These are phyloP conservation scores for Trypethelium eluteriae DNA, from an alignment of 495 filamentous ascomycete genomes.

Conservation along the genomic window DNA sequence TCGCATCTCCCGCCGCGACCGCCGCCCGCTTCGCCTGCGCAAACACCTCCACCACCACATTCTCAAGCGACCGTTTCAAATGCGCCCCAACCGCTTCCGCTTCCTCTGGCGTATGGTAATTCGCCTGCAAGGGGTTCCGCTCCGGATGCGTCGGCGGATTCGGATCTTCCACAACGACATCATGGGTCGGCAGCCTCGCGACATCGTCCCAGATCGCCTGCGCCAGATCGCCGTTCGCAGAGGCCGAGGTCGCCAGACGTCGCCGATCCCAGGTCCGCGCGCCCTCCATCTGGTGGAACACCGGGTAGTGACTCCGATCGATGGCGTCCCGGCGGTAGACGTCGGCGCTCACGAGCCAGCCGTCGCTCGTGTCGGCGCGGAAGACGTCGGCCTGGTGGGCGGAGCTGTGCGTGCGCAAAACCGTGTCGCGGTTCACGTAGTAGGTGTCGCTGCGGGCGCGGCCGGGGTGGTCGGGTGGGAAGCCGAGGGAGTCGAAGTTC, in stretches of 20 bases:
- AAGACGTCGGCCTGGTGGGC: constrained; percentile 90
- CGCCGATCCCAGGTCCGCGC: constrained; percentile 79
- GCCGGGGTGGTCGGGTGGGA: constrained; percentile 82
- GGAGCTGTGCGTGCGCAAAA: constrained; percentile 86
- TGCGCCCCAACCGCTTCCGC: constrained; percentile 76
- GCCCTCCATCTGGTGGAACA: constrained; percentile 99
- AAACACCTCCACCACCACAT: constrained; percentile 85
- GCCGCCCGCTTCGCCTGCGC: constrained; percentile 64
- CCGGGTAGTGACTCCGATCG: constrained; percentile 87
- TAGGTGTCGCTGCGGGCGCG: constrained; percentile 86
- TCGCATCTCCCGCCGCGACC: constrained; percentile 42
- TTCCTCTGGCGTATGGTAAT: constrained; percentile 64
- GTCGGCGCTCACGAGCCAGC: constrained; percentile 88
- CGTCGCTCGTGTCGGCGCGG: constrained; percentile 56
- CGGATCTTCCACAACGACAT: constrained; percentile 71
- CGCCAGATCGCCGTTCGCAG: constrained; percentile 42
- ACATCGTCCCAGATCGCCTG: constrained; percentile 47
- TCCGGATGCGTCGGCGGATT: constrained; percentile 72
- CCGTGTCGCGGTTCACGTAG: constrained; percentile 78
- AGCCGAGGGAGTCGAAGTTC: constrained; percentile 95
- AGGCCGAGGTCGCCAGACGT: constrained; percentile 32
- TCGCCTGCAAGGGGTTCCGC: constrained; percentile 72
- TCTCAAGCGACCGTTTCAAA: constrained; percentile 81
- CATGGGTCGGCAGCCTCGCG: constrained; percentile 58
- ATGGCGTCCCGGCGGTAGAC: constrained; percentile 94